phyloP scores from a whole-genome alignment of 345 rosid genomes.

The Anacardium occidentale region DNA sequence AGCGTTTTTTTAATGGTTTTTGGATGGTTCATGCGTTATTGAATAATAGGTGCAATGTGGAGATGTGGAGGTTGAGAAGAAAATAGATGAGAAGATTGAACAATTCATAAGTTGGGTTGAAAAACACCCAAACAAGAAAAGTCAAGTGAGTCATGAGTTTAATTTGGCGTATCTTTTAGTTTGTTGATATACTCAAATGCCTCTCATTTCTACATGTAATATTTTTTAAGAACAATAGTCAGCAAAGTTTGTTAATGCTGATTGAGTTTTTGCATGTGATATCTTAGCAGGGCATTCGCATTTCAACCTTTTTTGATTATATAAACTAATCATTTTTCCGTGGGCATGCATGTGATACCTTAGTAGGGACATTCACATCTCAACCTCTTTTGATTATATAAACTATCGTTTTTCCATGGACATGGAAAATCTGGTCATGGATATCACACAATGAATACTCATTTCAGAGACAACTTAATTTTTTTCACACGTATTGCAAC shows the following conservation, averaged over 20 bases:
- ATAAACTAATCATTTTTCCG: not conserved
- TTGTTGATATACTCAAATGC: not conserved
- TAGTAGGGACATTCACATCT: not conserved
- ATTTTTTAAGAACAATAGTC: not conserved
- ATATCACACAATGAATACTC: not conserved
- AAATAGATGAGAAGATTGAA: conserved; percentile 91
- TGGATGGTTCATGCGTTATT: not conserved
- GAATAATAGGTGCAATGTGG: conserved; percentile 78
- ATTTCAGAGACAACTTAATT: not conserved
- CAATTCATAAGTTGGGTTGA: conserved; percentile 86
- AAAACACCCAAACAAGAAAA: conserved; percentile 94
- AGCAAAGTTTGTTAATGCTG: not conserved
- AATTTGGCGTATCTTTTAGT: not conserved
- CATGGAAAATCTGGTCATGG: not conserved
- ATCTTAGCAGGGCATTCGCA: not conserved
- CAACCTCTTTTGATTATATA: not conserved
- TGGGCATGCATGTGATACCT: not conserved
- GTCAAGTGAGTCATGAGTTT: conserved; percentile 52
- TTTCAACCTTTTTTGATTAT: not conserved
- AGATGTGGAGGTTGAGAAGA: conserved; percentile 79
- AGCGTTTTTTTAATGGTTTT: not conserved
- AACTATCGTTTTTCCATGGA: not conserved
- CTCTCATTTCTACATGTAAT: not conserved
- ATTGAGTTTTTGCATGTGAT: not conserved
- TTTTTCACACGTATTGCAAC: not conserved